Base-by-base conservation (phyloP, 2,329 filamentous ascomycete species). In the Cucurbitaria berberidis region DNA sequence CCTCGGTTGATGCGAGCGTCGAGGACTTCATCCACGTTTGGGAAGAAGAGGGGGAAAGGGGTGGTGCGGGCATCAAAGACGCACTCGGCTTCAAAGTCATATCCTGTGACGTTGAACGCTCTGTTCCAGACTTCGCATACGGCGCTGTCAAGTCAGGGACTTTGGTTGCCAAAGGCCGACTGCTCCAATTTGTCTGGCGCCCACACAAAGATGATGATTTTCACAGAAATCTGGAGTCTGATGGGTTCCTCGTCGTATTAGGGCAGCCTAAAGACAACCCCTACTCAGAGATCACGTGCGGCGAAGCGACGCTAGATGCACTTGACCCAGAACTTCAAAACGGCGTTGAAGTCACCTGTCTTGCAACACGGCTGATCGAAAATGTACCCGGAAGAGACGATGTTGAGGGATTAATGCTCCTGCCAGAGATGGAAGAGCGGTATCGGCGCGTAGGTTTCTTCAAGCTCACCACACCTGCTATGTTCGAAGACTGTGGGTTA, bases 351-450 rank as follows among this genome's bases (percentile, higher is more conserved):
- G 55, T 57, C 40, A 34, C 22, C 15, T 57, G 51, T 26, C 30
- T 57, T 11, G 53, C 39, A 4, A 51, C 34, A 34, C 34, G 43
- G 5, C 16, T 47, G 35, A 21, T 45, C 2, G 52, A 55, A 24
- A 36, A 48, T 15, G 30, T 47, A 4, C 42, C 43, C 3, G 43
- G 52, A 10, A 44, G 38, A 24, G 43, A 51, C 13, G 41, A 51
- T 13, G 43, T 55, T 19, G 52, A 55, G 27, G 47, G 52, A 9
- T 19, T 55, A 8, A 47, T 55, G 48, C 39, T 55, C n/a, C 42
- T 55, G 5, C 29, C 29, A 19, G 27, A 19, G 15, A 26, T 13
- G 7, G 42, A 47, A 18, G 19, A 34, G n/a, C 36, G 22, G 6
- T 46, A 44, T 34, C 48, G 52, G 13, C 47, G 52, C 5, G 43